Evolutionary conservation across 2,329 filamentous ascomycete genomes (phyloP).

Genomic region (Penicillium digitatum): DNA sequence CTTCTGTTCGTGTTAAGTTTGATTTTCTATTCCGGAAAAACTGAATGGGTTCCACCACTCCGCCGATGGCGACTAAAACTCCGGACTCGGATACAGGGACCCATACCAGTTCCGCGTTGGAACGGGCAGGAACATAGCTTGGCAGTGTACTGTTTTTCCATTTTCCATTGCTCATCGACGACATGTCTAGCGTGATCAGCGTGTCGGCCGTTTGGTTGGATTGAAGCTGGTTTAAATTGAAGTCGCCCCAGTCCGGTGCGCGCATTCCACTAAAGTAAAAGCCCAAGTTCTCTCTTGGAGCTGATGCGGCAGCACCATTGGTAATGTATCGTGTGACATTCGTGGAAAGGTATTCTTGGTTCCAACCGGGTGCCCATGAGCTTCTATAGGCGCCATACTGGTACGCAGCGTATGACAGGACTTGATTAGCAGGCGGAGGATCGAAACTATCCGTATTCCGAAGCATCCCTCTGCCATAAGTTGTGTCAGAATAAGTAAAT

Average conservation of each 20-base stretch:
- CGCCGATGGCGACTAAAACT: constrained; percentile 39
- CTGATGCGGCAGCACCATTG: constrained; percentile 60
- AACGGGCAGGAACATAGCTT: constrained; percentile 50
- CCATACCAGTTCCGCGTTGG: constrained; percentile 65
- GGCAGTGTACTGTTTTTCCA: constrained; percentile 60
- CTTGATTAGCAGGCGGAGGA: constrained; percentile 42
- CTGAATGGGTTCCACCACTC: constrained; percentile 28
- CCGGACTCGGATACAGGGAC: constrained; percentile 39
- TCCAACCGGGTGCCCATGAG: constrained; percentile 37
- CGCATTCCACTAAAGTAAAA: constrained; percentile 68
- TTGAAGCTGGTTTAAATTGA: constrained; percentile 41
- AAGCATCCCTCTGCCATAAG: constrained; percentile 45
- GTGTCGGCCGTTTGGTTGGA: constrained; percentile 48
- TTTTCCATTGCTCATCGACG: constrained; percentile 44
- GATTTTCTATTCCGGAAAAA: constrained; percentile 10
- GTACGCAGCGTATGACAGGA: constrained; percentile 49
- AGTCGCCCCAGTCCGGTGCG: constrained; percentile 48
- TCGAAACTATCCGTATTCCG: constrained; percentile 34
- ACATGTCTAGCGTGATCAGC: constrained; percentile 61
- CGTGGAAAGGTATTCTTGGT: constrained; percentile 40
- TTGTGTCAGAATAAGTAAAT: background rate
- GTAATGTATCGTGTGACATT: constrained; percentile 59
- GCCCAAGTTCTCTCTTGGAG: constrained; percentile 65
- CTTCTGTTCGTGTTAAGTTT: constrained; percentile 4
- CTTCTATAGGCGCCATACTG: constrained; percentile 50